Evolutionary conservation across 108 stramenopile genomes (phyloP).

Genomic region (Cyclotella baltica): DNA sequence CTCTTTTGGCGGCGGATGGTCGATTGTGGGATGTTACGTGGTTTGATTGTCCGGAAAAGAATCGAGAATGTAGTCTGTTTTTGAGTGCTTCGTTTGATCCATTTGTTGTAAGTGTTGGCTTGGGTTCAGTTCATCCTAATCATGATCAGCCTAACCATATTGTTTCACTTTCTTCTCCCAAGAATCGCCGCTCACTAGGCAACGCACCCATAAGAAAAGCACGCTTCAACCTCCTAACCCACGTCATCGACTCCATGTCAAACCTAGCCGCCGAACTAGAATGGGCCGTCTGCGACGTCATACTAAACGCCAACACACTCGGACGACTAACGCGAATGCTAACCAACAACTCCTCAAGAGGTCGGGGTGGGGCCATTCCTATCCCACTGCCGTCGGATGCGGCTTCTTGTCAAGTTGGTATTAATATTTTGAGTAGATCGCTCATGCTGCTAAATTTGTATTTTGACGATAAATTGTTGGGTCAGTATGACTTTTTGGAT

Average conservation of each 20-base stretch:
- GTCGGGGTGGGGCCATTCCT: conserved; percentile 25
- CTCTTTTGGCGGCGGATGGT: conserved; percentile 28
- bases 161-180: not conserved
- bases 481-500: conserved; percentile 63
- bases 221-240: conserved; percentile 34
- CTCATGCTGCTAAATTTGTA: conserved; percentile 83
- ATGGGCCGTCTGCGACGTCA: conserved; percentile 65
- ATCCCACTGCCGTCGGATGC: not conserved
- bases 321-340: conserved; percentile 70
- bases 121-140: not conserved
- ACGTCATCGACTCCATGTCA: conserved; percentile 50
- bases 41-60: not conserved
- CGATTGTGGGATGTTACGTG: conserved; percentile 7
- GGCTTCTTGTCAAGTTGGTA: conserved; percentile 28
- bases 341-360: conserved; percentile 46
- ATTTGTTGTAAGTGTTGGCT: conserved; percentile 37
- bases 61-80: conserved; percentile 6
- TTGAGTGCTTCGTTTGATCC: conserved; percentile 70
- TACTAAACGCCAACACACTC: conserved; percentile 62
- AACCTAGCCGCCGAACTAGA: conserved; percentile 65
- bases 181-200: conserved; percentile 70
- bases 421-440: conserved; percentile 76
- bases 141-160: not conserved
- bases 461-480: conserved; percentile 82
- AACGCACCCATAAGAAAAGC: conserved; percentile 81